These are phyloP conservation scores for Avena insularis DNA, from an alignment of 176 grass and related monocot genomes.

Conservation along the genomic window DNA sequence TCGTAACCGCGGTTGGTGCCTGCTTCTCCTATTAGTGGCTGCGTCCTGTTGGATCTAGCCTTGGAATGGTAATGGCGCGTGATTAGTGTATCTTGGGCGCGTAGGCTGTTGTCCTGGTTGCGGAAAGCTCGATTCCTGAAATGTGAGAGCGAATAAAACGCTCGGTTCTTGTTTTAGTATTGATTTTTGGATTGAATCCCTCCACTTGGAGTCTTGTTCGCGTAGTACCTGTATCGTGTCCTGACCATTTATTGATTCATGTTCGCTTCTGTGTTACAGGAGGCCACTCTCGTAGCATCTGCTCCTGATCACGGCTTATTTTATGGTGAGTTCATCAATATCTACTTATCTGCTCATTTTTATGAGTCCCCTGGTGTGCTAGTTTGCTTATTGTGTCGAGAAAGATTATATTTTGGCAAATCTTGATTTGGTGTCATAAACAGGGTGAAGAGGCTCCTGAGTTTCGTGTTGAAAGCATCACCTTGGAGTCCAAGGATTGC, in stretches of 20 bases:
- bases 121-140: slow-evolving; percentile 1
- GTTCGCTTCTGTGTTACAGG: slow-evolving; percentile 24
- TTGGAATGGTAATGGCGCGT: slow-evolving; percentile 15
- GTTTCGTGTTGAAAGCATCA: slow-evolving; percentile 40
- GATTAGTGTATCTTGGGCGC: background rate
- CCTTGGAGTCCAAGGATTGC: slow-evolving; percentile 34
- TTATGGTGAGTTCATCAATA: slow-evolving; percentile 50
- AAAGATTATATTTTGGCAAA: background rate
- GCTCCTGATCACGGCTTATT: slow-evolving; percentile 32
- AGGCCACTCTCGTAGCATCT: background rate
- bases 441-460: slow-evolving; percentile 79
- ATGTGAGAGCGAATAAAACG: slow-evolving; percentile 11
- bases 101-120: background rate
- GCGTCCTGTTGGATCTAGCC: slow-evolving; percentile 29
- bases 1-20: background rate
- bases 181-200: background rate
- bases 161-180: slow-evolving; percentile 28
- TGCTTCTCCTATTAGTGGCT: background rate
- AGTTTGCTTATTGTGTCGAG: background rate
- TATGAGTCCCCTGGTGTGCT: background rate
- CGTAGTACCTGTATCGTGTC: background rate
- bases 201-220: background rate
- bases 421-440: slow-evolving; percentile 13
- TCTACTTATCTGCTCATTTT: background rate
- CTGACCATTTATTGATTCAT: background rate